Evolutionary conservation across 768 basidiomycete genomes (phyloP).

Genomic region (Porpolomopsis calyptriformis): DNA sequence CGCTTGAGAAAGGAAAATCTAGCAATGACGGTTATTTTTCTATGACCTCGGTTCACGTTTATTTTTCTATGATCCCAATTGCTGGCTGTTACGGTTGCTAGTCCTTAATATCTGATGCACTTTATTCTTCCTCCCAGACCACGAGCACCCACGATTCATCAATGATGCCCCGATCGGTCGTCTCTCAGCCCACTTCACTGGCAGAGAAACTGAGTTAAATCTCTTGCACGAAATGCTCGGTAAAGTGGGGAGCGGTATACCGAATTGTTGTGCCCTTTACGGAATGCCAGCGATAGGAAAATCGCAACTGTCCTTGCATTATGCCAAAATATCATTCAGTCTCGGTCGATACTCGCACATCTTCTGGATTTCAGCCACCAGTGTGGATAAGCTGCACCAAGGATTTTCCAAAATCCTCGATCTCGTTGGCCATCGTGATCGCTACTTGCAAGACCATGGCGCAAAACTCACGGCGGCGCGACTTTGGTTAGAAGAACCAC

Average conservation of each 20-base stretch:
- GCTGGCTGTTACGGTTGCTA: no score
- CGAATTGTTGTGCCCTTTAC: neutral
- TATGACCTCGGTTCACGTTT: no score
- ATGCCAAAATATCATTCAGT: neutral
- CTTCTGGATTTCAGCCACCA: conserved; percentile 2
- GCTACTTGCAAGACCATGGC: neutral
- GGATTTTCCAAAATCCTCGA: no score
- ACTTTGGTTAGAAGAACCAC: no score
- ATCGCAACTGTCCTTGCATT: neutral
- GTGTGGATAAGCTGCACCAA: conserved; percentile 2
- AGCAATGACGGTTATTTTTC: no score
- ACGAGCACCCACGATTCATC: no score
- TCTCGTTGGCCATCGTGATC: neutral
- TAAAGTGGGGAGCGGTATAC: neutral
- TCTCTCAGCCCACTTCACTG: no score
- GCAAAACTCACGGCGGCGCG: no score
- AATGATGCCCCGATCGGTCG: neutral
- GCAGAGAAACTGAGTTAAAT: neutral
- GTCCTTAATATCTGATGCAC: no score
- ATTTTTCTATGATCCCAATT: no score
- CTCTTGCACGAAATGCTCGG: neutral
- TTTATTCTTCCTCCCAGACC: no score
- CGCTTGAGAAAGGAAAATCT: no score
- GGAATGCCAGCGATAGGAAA: neutral
- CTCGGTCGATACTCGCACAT: neutral